Base-by-base conservation (phyloP, 2,329 filamentous ascomycete genomes). In the Grosmannia huntii region DNA sequence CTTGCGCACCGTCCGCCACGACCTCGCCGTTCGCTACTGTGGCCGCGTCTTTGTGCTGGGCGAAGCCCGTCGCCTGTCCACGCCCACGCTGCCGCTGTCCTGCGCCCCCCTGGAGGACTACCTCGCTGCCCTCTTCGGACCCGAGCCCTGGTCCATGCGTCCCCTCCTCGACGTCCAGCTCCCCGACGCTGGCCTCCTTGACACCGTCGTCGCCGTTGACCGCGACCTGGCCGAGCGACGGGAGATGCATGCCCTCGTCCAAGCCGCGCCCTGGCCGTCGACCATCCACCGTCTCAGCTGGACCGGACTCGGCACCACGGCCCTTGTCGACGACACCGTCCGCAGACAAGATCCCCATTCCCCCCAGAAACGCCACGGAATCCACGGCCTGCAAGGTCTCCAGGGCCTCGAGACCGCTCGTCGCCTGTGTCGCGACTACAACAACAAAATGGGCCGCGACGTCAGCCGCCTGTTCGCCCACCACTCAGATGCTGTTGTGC, bases 161-260 rank as follows among this genome's bases (percentile, higher is more conserved):
- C 59, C 63, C n/a, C n/a, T n/a, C n/a, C n/a, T n/a, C 19, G 62
- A 63, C 25, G 21, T 57, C 5, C n/a, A 28, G 5, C 14, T 1
- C 25, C 11, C 9, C 5, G 33, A 65, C 44, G 57, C 61, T 10
- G 63, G 65, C 36, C 66, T 70, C 10, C 64, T 73, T 31, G 68
- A 72, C 60, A 65, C 66, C 53, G 60, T 67, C 57, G 68, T 74
- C 63, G 57, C 59, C 41, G 67, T 75, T 38, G 72, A 75, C 63
- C 68, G 70, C 53, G 71, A 74, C 58, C 64, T 71, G 31, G 72
- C 70, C 44, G 73, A 75, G 65, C 71, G 69, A 65, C 70, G 72
- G 52, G 72, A 74, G 66, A 68, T 74, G 46, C 68, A 70, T 0
- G 72, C 71, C 58, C 68, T 74, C 16, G 63, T 65, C 67, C 25